Evolutionary conservation across 2,329 filamentous ascomycete genomes (phyloP), one percentile per base, ranked within the genome.

Genomic region (Pseudopyricularia cyperi): DNA sequence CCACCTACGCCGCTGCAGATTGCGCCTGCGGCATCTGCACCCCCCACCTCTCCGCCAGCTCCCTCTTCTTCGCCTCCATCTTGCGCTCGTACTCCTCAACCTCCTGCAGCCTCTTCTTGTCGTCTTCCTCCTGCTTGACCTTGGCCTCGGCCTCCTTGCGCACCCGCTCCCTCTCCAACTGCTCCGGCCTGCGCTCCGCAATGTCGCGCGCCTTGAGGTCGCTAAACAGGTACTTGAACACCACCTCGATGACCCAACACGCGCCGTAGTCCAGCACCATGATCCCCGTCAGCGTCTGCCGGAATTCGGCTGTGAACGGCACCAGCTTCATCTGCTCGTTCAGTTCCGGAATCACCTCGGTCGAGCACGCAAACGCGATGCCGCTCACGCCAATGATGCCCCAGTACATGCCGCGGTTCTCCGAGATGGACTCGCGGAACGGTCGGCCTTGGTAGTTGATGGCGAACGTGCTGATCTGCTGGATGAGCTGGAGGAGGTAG

Each of bases 381-480:
- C 76, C 89, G 0, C 89, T 88, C 15, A 96, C 91, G 57, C 86
- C 85, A 39, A 98, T 73, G 52, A 98, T 89, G 54, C 93, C 93
- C 76, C 87, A 98, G 73, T 93, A 98, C 93, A 98, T 98, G 66
- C 88, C 89, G 67, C 83, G 86, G 75, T 98, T 98, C 71, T 96
- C 93, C 5, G 86, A 84, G 58, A 98, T 89, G 22, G 86, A 87
- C 71, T 98, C 93, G 55, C 93, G 87, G 85, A 98, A 98, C 12
- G 93, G 93, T 9, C 93, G 86, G 54, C 93, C 93, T 69, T 98
- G 93, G 74, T 98, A 98, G 75, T 98, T 98, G 75, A 98, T 95
- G 55, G 93, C 90, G 62, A 98, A 98, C 3, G 93, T 98, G 24
- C 90, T 96, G 64, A 98, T 95, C 68, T 98, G 93, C 69, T 98